Base-by-base conservation (phyloP, 2,329 filamentous ascomycete genomes). In the Immersiporthe knoxdaviesiana region DNA sequence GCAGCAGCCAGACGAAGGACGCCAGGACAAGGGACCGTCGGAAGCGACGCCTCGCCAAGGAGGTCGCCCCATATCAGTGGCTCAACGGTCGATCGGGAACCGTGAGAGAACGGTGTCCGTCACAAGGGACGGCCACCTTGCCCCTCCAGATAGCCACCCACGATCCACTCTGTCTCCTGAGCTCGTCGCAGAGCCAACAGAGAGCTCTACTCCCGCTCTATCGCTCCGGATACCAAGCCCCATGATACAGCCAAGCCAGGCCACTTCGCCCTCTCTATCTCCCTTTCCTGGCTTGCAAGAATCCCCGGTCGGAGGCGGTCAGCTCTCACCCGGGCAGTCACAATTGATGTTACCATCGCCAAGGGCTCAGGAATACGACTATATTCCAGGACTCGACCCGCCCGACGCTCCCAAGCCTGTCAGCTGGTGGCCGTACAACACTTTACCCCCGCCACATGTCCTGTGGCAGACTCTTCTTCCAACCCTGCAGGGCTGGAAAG, bases 381-480 rank as follows among this genome's bases (percentile, higher is more conserved):
- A 69, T 68, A 84, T 86, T 72, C 80, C 81, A 30, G 79, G 79
- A 50, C 76, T 86, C 24, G 77, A 77, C 35, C 72, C 76, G 30
- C 72, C 73, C n/a, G 82, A 72, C 74, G 78, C 66, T 67, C 82
- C 75, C 65, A 85, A 79, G 74, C 86, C 80, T 7, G 82, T 92
- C 56, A 84, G 79, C 60, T 97, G 93, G 91, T 97, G 94, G 94
- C 94, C 94, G 2, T 92, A 94, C 77, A 83, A 81, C 6, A 73
- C 92, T 27, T 81, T 97, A 5, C 92, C 94, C 3, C 82, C 92
- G 14, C 93, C 93, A 2, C 85, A 91, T 68, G 81, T 91, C 10
- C 82, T 98, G 18, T 78, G 89, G 21, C 85, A 88, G 21, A 94
- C 92, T 0, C 80, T 99, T 0, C 97, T 98, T 74, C 96, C 96